A percentile compares a stretch with the other conserved stretches of the same genome.
Conservation (phyloP, 2,329 filamentous ascomycete genomes). For the Davidsoniella neocaledoniae region DNA sequence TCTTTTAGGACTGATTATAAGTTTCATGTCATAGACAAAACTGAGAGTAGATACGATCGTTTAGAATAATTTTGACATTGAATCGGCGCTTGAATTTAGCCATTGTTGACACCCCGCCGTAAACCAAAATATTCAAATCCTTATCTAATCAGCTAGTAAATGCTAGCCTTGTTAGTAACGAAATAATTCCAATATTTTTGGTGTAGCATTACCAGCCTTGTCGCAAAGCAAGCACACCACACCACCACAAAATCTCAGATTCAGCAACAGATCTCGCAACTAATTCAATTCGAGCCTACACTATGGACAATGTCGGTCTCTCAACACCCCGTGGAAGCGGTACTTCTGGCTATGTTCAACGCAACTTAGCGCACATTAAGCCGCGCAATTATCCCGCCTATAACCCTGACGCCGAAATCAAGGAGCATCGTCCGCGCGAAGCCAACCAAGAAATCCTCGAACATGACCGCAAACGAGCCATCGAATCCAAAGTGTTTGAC, state of each 20-base stretch:
- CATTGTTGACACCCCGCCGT: background rate
- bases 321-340: slow-evolving; percentile 86
- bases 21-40: too few species aligned
- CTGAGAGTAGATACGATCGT: too few species aligned
- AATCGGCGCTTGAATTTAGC: background rate
- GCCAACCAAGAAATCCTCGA: slow-evolving; percentile 88
- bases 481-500: slow-evolving; percentile 89
- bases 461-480: slow-evolving; percentile 77
- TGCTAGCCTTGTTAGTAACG: slow-evolving; percentile 3
- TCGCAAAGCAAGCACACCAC: background rate
- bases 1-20: too few species aligned
- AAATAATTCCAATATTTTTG: background rate
- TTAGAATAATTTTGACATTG: background rate
- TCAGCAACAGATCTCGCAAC: background rate
- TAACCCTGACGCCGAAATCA: slow-evolving; percentile 51
- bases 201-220: slow-evolving; percentile 4
- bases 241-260: background rate
- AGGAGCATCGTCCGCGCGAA: slow-evolving; percentile 62
- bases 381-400: slow-evolving; percentile 53
- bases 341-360: slow-evolving; percentile 93
- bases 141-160: slow-evolving; percentile 1
- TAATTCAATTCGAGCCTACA: background rate
- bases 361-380: slow-evolving; percentile 76
- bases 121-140: background rate
- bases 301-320: slow-evolving; percentile 69